These are phyloP conservation scores for Ocimum tenuiflorum DNA, from an alignment of 257 asterid genomes.

Conservation along the genomic window DNA sequence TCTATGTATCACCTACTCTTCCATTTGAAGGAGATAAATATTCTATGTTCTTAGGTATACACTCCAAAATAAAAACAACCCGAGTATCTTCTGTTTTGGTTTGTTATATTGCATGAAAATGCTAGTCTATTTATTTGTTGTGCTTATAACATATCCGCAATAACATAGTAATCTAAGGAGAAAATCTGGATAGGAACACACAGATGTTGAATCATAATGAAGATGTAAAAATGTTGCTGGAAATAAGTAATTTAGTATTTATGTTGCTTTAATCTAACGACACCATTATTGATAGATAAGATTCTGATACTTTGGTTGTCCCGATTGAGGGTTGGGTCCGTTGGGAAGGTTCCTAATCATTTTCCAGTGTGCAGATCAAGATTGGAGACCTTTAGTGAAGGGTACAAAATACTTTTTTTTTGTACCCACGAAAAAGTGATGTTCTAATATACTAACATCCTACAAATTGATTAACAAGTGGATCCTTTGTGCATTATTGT, in stretches of 20 bases:
- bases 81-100: background rate
- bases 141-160: background rate
- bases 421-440: too few species aligned
- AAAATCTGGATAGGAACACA: background rate
- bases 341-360: background rate
- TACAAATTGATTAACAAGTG: too few species aligned
- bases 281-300: background rate
- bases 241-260: background rate
- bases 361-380: constrained; percentile 3
- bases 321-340: background rate
- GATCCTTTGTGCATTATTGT: too few species aligned
- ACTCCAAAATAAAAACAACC: background rate
- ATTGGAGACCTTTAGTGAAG: background rate
- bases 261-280: background rate
- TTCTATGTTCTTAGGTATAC: background rate
- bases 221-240: background rate
- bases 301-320: background rate
- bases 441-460: too few species aligned
- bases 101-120: background rate
- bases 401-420: background rate
- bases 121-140: background rate
- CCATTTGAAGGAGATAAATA: background rate
- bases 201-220: background rate
- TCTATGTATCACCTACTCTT: background rate
- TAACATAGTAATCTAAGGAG: background rate